A percentile compares a stretch with the other conserved stretches of the same genome.
These are phyloP conservation scores for Metarhizium brunneum DNA, from an alignment of 2,329 filamentous ascomycete genomes.

Conservation along the genomic window DNA sequence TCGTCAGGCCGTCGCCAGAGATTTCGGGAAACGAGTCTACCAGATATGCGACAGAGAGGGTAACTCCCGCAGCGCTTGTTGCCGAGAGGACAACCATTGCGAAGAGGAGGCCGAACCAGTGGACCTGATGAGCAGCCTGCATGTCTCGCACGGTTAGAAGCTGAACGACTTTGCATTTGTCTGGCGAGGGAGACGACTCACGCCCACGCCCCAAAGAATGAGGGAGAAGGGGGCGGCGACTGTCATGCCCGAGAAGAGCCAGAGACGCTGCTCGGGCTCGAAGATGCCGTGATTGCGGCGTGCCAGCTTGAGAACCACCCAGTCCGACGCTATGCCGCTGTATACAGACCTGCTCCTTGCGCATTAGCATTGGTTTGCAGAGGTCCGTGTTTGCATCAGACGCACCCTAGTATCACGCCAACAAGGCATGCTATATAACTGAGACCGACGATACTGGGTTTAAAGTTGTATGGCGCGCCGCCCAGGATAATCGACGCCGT, in stretches of 20 bases:
- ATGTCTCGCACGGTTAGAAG: not conserved
- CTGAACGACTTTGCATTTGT: not conserved
- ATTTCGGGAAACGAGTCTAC: constrained; percentile 32
- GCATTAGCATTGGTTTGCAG: not conserved
- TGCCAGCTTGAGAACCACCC: constrained; percentile 26
- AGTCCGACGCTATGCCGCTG: constrained; percentile 16
- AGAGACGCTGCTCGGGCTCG: constrained; percentile 32
- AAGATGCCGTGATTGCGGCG: constrained; percentile 31
- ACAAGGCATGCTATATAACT: constrained; percentile 27
- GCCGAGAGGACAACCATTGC: constrained; percentile 28
- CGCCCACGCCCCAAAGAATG: constrained; percentile 25
- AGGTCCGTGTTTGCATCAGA: not conserved
- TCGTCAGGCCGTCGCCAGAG: constrained; percentile 28
- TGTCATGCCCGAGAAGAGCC: constrained; percentile 25
- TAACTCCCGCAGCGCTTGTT: constrained; percentile 24
- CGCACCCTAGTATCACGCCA: constrained; percentile 21
- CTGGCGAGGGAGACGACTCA: constrained; percentile 3
- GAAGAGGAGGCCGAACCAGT: constrained; percentile 32
- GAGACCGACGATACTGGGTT: constrained; percentile 28
- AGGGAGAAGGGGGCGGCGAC: constrained; percentile 19
- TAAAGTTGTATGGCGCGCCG: constrained; percentile 27
- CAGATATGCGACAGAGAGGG: constrained; percentile 29
- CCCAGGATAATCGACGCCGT: constrained; percentile 31
- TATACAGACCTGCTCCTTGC: constrained; percentile 6
- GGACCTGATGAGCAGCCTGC: constrained; percentile 24